phyloP scores from a whole-genome alignment of 768 basidiomycete species.

The Russula sp. region DNA sequence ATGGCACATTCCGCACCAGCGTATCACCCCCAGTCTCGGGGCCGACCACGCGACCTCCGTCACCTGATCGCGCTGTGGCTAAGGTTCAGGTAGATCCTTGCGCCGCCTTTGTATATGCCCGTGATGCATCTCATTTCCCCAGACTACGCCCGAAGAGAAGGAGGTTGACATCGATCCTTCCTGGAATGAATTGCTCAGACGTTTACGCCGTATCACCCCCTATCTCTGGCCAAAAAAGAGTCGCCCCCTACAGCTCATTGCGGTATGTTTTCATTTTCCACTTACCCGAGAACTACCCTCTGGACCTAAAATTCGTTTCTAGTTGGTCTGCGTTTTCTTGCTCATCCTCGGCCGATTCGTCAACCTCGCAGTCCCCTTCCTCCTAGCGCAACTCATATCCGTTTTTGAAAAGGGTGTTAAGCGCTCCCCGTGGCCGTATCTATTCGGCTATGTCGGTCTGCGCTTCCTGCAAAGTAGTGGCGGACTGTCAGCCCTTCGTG shows the following conservation, averaged over 20 bases:
- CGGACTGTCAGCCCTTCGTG: constrained; percentile 62
- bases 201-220: constrained; percentile 62
- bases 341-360: constrained; percentile 72
- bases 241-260: constrained; percentile 59
- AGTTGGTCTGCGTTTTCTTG: constrained; percentile 65
- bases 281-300: constrained; percentile 1
- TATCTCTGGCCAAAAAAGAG: constrained; percentile 81
- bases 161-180: constrained; percentile 58
- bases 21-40: constrained; percentile 43
- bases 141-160: constrained; percentile 34
- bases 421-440: constrained; percentile 58
- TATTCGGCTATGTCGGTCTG: constrained; percentile 62
- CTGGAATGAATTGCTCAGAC: constrained; percentile 62
- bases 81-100: constrained; percentile 24
- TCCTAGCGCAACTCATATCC: constrained; percentile 59
- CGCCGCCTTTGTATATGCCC: constrained; percentile 18
- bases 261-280: constrained; percentile 39
- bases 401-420: constrained; percentile 44
- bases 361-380: constrained; percentile 63
- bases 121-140: constrained; percentile 3
- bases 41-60: constrained; percentile 43
- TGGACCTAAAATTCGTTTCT: background rate
- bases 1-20: constrained; percentile 63
- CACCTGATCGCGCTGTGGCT: constrained; percentile 28
- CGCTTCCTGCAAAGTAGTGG: constrained; percentile 73